Evolutionary conservation across 257 asterid species (phyloP), one percentile per base, ranked within the genome.

Genomic region (Solanum acaule): DNA sequence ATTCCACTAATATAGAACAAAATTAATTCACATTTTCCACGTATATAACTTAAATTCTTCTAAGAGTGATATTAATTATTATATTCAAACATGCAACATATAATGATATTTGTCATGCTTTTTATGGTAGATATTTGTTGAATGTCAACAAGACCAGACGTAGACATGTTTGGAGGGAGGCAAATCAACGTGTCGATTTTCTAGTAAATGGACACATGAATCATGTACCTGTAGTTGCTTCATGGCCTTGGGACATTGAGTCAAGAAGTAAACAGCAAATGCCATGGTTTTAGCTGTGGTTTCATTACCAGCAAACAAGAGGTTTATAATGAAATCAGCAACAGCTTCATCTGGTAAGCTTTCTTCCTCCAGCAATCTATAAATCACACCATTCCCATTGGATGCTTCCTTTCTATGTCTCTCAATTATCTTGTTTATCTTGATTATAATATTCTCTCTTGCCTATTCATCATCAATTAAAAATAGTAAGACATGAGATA

Each of bases 241-340:
- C 98, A 94, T 88, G 88, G 98, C 98, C 75, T 81, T 93, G 72
- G 99, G 98, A 86, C 95, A 94, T 38, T 91, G 98, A 88, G 95
- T 91, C 87, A 96, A 95, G 94, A 94, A 96, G 91, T 94, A 94
- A 84, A 96, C 94, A 83, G 99, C 95, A 87, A 95, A 94, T 76
- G 95, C 94, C 98, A 95, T 96, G 87, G 98, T 96, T 90, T 96
- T 95, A 83, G 99, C 95, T 1, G 99, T 95, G 8, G 99, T 96
- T 88, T 96, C 99, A 70, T 95, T 96, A 34, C 98, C 99, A n/a
- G 99, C 99, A 70, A 96, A 96, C 79, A 96, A 94, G 87, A 95
- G 98, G 90, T 95, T 96, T 87, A 96, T 95, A 15, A 95, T 94
- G 88, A 96, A 95, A 93, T 96, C 98, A 15, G 96, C 98, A 61